Evolutionary conservation across 495 filamentous ascomycete genomes (phyloP).

Genomic region (Evansstolkia leycettana): DNA sequence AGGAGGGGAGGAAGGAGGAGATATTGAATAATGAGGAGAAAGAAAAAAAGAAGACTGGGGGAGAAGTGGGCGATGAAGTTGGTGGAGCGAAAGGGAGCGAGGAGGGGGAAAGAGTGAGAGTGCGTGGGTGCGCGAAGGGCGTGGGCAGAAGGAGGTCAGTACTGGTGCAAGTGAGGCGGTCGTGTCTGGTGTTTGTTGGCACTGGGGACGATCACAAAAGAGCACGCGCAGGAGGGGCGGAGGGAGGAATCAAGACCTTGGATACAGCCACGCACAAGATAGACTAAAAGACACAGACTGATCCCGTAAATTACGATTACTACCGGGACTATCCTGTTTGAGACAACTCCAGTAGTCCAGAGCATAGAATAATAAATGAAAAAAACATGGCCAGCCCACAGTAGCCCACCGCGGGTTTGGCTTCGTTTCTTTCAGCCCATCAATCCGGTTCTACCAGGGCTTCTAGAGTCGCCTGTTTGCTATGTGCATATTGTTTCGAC

Average conservation of each 20-base stretch:
- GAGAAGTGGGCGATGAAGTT: slow-evolving; percentile 17
- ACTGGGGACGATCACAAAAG: neutral
- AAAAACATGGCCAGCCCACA: slow-evolving; percentile 10
- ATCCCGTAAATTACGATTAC: too few relatives aligned
- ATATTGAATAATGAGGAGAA: slow-evolving; percentile 19
- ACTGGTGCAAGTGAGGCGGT: slow-evolving; percentile 20
- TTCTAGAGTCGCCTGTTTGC: neutral
- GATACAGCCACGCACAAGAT: too few relatives aligned
- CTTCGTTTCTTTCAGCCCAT: slow-evolving; percentile 7
- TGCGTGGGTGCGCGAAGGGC: slow-evolving; percentile 7
- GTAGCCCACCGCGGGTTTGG: slow-evolving; percentile 13
- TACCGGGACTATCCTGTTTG: too few relatives aligned
- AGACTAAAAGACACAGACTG: too few relatives aligned
- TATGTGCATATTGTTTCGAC: neutral
- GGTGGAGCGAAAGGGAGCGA: slow-evolving; percentile 11
- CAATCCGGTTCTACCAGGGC: slow-evolving; percentile 15
- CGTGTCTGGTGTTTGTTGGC: slow-evolving; percentile 7
- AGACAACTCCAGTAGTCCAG: too few relatives aligned
- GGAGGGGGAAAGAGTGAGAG: slow-evolving; percentile 11
- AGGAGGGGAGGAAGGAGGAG: slow-evolving; percentile 23
- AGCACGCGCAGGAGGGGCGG: neutral
- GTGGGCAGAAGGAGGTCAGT: slow-evolving; percentile 12
- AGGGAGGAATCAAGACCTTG: neutral
- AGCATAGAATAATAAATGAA: slow-evolving; percentile 5
- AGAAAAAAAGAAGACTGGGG: slow-evolving; percentile 20